Conservation (phyloP, 257 asterid species). For the Datura wrightii region DNA sequence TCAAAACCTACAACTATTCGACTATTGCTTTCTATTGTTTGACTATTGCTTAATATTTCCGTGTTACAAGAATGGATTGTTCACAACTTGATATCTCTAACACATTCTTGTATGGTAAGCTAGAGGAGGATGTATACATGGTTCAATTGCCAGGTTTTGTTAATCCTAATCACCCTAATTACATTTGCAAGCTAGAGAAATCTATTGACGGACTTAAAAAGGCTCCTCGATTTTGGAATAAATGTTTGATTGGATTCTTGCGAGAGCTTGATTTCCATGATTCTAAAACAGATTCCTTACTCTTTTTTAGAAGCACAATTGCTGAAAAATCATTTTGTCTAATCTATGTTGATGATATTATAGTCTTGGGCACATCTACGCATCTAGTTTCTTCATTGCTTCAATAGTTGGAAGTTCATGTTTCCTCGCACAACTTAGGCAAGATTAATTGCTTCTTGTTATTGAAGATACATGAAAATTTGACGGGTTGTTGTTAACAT, state of each 20-base stretch:
- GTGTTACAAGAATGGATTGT: neutral
- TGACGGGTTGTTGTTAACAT: too few relatives aligned
- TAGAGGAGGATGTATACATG: neutral
- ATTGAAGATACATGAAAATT: neutral
- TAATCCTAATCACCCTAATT: neutral
- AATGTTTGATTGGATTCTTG: neutral
- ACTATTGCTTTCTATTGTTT: neutral
- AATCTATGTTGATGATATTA: neutral
- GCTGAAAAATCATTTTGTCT: neutral
- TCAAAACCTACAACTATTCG: neutral
- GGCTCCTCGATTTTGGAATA: neutral
- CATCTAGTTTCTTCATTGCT: neutral
- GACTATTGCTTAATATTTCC: neutral
- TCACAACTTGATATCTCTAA: neutral
- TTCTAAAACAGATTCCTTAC: neutral
- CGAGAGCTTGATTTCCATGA: neutral
- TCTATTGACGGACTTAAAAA: neutral
- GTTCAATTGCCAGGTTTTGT: neutral
- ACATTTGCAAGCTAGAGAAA: neutral
- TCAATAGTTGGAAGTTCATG: neutral
- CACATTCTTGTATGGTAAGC: neutral
- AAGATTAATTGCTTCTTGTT: neutral
- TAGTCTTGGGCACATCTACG: neutral
- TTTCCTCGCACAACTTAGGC: neutral
- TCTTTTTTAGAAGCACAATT: neutral